A percentile compares a stretch with the other conserved stretches of the same genome.
Conservation (phyloP, 176 grass and related monocot species). For the Triticum monococcum region DNA sequence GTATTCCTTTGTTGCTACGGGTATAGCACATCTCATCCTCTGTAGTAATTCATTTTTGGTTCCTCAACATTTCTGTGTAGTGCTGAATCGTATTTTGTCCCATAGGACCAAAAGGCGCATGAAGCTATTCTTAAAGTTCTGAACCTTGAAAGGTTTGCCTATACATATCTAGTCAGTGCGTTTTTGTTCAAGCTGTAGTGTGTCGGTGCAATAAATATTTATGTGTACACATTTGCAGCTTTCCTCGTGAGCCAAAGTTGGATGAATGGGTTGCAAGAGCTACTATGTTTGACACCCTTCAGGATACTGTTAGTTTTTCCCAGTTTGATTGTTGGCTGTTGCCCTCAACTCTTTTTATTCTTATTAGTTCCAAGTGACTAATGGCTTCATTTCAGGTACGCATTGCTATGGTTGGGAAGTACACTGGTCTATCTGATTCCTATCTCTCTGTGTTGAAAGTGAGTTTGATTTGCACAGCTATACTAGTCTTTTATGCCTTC, state of each 20-base stretch:
- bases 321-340: constrained; percentile 7
- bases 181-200: neutral
- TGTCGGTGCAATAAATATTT: neutral
- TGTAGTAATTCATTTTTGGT: neutral
- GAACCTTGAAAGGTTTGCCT: constrained; percentile 68
- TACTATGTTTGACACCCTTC: constrained; percentile 47
- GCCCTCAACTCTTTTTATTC: neutral
- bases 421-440: constrained; percentile 73
- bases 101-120: constrained; percentile 75
- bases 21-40: constrained; percentile 40
- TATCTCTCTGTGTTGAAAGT: constrained; percentile 78
- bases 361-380: constrained; percentile 21
- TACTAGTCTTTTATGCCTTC: neutral
- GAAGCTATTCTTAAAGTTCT: constrained; percentile 75
- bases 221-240: constrained; percentile 25
- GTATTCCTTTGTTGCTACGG: constrained; percentile 67
- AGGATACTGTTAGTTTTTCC: constrained; percentile 54
- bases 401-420: constrained; percentile 77
- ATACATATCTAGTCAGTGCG: constrained; percentile 10
- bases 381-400: constrained; percentile 46
- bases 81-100: neutral
- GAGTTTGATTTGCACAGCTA: neutral
- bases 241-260: constrained; percentile 46
- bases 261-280: constrained; percentile 66
- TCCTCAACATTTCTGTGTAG: neutral